phyloP scores from a whole-genome alignment of 83 land plant species.

The Thuja plicata region DNA sequence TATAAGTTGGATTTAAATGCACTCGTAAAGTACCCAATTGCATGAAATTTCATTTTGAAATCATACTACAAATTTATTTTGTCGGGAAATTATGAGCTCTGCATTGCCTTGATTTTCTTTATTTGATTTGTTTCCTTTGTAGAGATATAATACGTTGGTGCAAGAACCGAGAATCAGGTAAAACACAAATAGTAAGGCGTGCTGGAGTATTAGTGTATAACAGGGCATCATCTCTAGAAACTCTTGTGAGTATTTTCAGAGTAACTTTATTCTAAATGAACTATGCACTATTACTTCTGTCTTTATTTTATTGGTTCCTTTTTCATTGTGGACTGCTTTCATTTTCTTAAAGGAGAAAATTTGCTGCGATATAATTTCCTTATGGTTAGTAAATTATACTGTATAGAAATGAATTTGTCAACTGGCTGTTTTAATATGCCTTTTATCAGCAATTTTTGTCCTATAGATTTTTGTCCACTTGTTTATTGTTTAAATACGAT shows the following conservation, averaged over 20 bases:
- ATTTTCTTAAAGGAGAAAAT: background rate
- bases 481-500: no score
- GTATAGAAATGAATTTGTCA: background rate
- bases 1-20: background rate
- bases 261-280: background rate
- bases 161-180: conserved; percentile 53
- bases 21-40: background rate
- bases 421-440: background rate
- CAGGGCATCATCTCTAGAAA: conserved; percentile 81
- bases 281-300: background rate
- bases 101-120: background rate
- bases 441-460: background rate
- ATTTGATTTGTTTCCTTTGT: conserved; percentile 11
- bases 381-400: background rate
- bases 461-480: background rate
- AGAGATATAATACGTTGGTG: conserved; percentile 86
- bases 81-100: background rate
- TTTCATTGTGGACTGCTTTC: background rate
- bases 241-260: conserved; percentile 46
- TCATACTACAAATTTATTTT: background rate
- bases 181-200: conserved; percentile 60
- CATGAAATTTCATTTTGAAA: background rate
- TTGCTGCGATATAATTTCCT: no score
- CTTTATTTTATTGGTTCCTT: background rate
- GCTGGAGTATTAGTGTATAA: conserved; percentile 81